Conservation (phyloP, 352 stramenopile species). For the Phytophthora agathidicida region DNA sequence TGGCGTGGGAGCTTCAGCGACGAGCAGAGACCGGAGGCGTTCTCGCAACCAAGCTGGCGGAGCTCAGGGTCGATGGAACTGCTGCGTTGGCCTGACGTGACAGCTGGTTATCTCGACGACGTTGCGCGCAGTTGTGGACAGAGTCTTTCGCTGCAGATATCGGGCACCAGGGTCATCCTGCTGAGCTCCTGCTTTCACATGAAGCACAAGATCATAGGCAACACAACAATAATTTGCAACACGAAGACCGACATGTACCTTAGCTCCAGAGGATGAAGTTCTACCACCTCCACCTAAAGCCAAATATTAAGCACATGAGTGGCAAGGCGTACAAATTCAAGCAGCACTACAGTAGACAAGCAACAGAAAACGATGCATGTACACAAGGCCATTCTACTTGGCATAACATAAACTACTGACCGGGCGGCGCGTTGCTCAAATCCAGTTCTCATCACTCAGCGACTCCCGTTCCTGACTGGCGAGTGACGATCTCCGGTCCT, state of each 20-base stretch:
- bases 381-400: conserved; percentile 25
- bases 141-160: neutral
- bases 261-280: no score
- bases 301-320: no score
- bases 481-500: conserved; percentile 14
- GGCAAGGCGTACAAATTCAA: neutral
- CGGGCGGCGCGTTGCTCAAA: conserved; percentile 18
- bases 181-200: no score
- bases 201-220: no score
- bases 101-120: conserved; percentile 20
- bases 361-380: conserved; percentile 15
- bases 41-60: conserved; percentile 14
- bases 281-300: no score
- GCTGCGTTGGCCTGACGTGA: conserved; percentile 1
- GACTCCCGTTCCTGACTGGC: neutral
- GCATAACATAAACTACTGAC: conserved; percentile 12
- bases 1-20: conserved; percentile 5
- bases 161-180: no score
- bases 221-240: no score
- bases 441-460: conserved; percentile 34
- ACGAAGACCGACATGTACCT: no score
- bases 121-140: conserved; percentile 4
- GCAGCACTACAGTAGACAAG: neutral
- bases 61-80: conserved; percentile 3
- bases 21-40: conserved; percentile 16